A percentile compares a stretch with the other conserved stretches of the same genome.
Evolutionary conservation across 441 rosid species (phyloP).

Genomic region (Jatropha multifida): DNA sequence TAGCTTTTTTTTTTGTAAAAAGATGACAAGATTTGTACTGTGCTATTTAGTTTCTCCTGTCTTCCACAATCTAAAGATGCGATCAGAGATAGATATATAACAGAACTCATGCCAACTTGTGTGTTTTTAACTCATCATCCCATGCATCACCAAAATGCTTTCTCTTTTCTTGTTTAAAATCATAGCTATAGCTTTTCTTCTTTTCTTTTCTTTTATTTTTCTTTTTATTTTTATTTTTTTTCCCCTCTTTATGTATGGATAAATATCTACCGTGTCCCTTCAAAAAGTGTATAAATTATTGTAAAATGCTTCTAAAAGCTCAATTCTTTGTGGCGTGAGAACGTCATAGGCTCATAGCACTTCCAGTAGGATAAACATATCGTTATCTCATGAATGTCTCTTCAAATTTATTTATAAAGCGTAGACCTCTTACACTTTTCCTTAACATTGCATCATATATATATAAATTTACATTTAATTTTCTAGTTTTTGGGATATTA

Average conservation of each 20-base stretch:
- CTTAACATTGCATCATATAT: neutral
- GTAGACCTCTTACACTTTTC: neutral
- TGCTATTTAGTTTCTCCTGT: conserved; percentile 7
- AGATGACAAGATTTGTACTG: conserved; percentile 20
- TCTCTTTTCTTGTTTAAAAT: neutral
- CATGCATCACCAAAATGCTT: neutral
- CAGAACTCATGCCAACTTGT: conserved; percentile 4
- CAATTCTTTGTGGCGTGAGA: neutral
- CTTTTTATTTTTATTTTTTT: neutral
- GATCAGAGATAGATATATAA: neutral
- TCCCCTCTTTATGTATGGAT: neutral
- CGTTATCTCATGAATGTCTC: too few species aligned
- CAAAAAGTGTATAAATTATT: conserved; percentile 7
- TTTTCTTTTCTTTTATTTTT: neutral
- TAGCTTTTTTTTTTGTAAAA: neutral
- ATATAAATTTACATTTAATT: neutral
- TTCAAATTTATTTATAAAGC: neutral
- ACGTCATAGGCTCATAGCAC: conserved; percentile 11
- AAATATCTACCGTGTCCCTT: neutral
- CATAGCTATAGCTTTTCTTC: neutral
- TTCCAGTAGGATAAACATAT: neutral
- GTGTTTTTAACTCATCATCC: conserved; percentile 11
- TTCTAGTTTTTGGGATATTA: neutral
- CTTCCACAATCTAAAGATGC: conserved; percentile 22
- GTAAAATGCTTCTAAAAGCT: conserved; percentile 3